Percentiles rank a stretch among this genome's conserved stretches.
phyloP scores from a whole-genome alignment of 805 yeast species.

The Sugiyamaella lignohabitans region DNA sequence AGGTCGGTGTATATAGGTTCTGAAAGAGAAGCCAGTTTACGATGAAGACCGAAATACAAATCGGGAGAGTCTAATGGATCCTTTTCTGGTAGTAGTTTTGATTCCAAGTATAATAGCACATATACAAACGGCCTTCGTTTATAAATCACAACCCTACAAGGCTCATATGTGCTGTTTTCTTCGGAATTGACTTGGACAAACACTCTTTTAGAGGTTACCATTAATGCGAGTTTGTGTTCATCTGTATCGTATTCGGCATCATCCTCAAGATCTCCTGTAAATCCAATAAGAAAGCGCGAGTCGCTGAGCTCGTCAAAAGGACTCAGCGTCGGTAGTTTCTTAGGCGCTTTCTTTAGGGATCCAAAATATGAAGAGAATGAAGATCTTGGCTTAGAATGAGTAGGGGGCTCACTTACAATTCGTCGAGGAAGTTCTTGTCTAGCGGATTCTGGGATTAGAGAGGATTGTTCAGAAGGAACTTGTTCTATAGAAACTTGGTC shows the following conservation, averaged over 20 bases:
- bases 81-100: neutral
- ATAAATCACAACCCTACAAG: constrained; percentile 20
- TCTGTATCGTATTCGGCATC: constrained; percentile 5
- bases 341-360: neutral
- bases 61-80: constrained; percentile 5
- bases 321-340: neutral
- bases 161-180: constrained; percentile 3
- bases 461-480: neutral
- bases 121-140: constrained; percentile 23
- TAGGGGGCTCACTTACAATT: too few species aligned
- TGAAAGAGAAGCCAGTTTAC: constrained; percentile 22
- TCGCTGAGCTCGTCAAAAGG: constrained; percentile 18
- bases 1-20: constrained; percentile 23
- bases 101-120: constrained; percentile 16
- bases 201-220: constrained; percentile 7
- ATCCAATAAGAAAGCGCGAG: constrained; percentile 21
- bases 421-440: too few species aligned
- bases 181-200: constrained; percentile 3
- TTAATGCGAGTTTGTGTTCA: too few species aligned
- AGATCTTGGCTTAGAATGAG: neutral
- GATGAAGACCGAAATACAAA: constrained; percentile 20
- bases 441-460: neutral
- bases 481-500: neutral
- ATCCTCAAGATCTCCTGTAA: constrained; percentile 18
- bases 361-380: neutral